Base-by-base conservation (phyloP, 805 yeast genomes). In the Suhomyces prunicola region DNA sequence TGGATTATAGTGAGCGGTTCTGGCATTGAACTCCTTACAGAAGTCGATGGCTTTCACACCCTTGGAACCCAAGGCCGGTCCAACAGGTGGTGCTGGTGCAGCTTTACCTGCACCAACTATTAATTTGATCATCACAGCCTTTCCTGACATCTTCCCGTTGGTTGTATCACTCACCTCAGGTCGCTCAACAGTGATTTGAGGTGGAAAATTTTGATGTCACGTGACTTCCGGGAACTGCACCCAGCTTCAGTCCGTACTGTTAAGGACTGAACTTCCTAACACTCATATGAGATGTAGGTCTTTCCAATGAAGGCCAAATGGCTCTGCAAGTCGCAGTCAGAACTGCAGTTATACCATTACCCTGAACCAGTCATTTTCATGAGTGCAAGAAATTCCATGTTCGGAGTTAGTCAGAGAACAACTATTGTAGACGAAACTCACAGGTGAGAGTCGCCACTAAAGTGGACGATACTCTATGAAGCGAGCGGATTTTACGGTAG, bases 21-120 rank as follows among this genome's bases (percentile, higher is more conserved):
- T 85, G 24, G 99, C 99, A 69, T 94, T 94, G 78, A 94, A 94
- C 68, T 94, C 98, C 71, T 94, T 94, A 75, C 98, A 93, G 65
- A 94, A 94, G 71, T 94, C 99, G 65, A 94, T 94, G 57, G 98
- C 98, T 69, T 94, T 94, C 46, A 94, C 96, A 78, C 99, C 99
- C 70, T 93, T 93, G 54, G 98, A 93, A 60, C 99, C 99, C 48
- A 94, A 78, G 0, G 98, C 99, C 46, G 99, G 99, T 59, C 99
- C 99, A 27, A 94, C 98, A 6, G 99, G 99, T 27, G 99, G 99
- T 2, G 97, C 87, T 42, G 99, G 98, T 1, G 97, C 94, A 0
- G 99, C 99, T 69, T 91, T 89, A 4, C 98, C 98, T 5, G 99
- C 98, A 7, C 93, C 97, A 4, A 93, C 98, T 48, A 93, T 85